phyloP scores from a whole-genome alignment of 2,329 filamentous ascomycete species.

The Capronia epimyces region DNA sequence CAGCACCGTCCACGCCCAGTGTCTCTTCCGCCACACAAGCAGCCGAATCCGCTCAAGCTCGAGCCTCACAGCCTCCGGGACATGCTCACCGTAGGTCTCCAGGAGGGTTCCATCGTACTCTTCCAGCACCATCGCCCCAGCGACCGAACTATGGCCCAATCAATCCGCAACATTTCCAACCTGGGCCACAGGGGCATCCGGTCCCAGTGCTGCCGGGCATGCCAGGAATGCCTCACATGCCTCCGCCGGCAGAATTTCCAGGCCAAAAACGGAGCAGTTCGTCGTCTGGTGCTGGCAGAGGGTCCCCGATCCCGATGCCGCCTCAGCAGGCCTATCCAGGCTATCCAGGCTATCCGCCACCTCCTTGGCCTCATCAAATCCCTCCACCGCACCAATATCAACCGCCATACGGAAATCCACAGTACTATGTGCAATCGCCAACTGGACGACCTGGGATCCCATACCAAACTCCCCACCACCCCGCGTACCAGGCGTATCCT shows the following conservation, averaged over 20 bases:
- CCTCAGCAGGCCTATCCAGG: conserved; percentile 24
- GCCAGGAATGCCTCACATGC: conserved; percentile 24
- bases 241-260: conserved; percentile 23
- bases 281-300: conserved; percentile 22
- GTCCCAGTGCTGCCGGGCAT: conserved; percentile 22
- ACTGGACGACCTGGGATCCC: conserved; percentile 10
- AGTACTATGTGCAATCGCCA: conserved; percentile 20
- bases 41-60: conserved; percentile 11
- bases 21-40: conserved; percentile 8
- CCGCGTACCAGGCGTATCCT: conserved; percentile 24
- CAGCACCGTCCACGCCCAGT: conserved; percentile 13
- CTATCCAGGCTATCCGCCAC: conserved; percentile 24
- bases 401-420: conserved; percentile 18
- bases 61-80: conserved; percentile 13
- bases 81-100: conserved; percentile 18
- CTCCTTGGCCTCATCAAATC: conserved; percentile 25
- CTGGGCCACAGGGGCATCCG: conserved; percentile 22
- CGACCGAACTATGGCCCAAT: conserved; percentile 24
- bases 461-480: conserved; percentile 25
- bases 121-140: conserved; percentile 26
- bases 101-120: conserved; percentile 19
- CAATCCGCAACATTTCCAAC: conserved; percentile 22
- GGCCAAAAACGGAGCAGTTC: conserved; percentile 15
- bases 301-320: conserved; percentile 24
- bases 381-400: conserved; percentile 23